Evolutionary conservation across 805 yeast genomes (phyloP).

Genomic region (Cyberlindnera mrakii): DNA sequence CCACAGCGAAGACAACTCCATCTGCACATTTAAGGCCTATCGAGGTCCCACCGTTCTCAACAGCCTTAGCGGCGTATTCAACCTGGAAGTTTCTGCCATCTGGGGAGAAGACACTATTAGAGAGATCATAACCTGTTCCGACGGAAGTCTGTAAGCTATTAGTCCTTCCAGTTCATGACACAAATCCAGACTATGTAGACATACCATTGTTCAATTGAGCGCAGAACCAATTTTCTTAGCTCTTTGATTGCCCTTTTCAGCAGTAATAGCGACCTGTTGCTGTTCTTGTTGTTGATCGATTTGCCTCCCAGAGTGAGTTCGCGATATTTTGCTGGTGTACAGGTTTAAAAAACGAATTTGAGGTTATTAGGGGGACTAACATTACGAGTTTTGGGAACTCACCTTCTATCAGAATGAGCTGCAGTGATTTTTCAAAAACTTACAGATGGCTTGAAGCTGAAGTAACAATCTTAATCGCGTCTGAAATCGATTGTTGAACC

Average conservation of each 20-base stretch:
- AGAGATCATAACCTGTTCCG: conserved; percentile 98
- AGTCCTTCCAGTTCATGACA: not conserved
- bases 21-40: conserved; percentile 88
- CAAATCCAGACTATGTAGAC: not conserved
- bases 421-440: no score
- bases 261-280: not conserved
- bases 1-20: conserved; percentile 97
- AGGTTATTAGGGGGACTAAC: no score
- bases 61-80: conserved; percentile 96
- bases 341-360: no score
- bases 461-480: no score
- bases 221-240: not conserved
- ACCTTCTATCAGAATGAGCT: no score
- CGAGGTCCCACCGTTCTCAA: conserved; percentile 94
- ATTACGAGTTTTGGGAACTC: no score
- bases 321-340: not conserved
- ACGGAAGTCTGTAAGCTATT: conserved; percentile 61
- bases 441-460: no score
- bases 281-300: not conserved
- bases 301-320: not conserved
- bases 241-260: not conserved
- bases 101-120: conserved; percentile 85
- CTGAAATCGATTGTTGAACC: no score
- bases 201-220: not conserved
- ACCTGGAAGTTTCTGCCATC: conserved; percentile 97